Conservation (phyloP, 1,139 yeast genomes). For the Pneumocystis jirovecii region DNA sequence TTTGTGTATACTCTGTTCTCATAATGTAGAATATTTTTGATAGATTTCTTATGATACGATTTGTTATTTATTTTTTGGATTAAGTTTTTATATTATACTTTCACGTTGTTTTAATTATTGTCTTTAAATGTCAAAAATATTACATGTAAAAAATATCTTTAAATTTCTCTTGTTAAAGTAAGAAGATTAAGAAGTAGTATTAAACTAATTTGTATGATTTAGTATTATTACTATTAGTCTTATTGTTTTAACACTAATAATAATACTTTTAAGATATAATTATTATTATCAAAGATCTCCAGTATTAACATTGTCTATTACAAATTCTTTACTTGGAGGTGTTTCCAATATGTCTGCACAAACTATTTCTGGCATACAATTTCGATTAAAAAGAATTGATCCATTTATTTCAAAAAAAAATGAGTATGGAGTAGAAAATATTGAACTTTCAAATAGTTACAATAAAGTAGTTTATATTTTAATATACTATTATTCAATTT, state of each 20-base stretch:
- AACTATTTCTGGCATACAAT: slow-evolving; percentile 4
- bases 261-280: slow-evolving; percentile 4
- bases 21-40: background rate
- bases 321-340: slow-evolving; percentile 7
- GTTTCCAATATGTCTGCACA: slow-evolving; percentile 11
- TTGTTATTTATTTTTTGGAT: background rate
- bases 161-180: background rate
- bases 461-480: background rate
- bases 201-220: background rate
- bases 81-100: background rate
- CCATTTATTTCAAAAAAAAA: background rate
- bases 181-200: background rate
- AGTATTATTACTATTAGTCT: background rate
- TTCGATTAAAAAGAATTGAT: background rate
- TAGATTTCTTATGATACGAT: background rate
- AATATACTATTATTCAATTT: background rate
- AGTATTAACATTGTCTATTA: slow-evolving; percentile 7
- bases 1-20: background rate
- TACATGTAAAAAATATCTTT: background rate
- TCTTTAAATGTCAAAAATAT: background rate
- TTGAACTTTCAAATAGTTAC: slow-evolving; percentile 1
- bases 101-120: background rate
- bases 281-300: slow-evolving; percentile 6
- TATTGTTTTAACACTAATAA: background rate
- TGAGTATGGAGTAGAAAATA: background rate